Percentiles rank a stretch among this genome's conserved stretches.
Conservation (phyloP, 2,329 filamentous ascomycete species). For the Fusarium sp. region DNA sequence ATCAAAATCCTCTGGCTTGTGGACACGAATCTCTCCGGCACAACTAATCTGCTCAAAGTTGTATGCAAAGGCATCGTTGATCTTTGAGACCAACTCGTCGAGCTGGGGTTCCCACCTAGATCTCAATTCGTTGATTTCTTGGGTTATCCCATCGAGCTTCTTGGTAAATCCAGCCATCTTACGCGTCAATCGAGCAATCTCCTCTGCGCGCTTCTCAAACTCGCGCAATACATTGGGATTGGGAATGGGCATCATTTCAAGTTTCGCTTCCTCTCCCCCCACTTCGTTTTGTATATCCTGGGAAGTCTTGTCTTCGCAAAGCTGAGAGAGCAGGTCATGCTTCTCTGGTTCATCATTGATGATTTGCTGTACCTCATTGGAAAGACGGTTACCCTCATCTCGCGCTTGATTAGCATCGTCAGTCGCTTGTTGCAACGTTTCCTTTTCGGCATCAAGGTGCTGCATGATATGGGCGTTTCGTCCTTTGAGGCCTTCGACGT, state of each 20-base stretch:
- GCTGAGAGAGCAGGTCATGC: constrained; percentile 57
- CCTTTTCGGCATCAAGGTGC: constrained; percentile 62
- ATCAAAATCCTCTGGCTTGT: constrained; percentile 94
- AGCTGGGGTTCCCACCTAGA: constrained; percentile 85
- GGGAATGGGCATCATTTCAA: constrained; percentile 84
- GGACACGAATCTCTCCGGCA: constrained; percentile 87
- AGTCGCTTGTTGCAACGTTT: constrained; percentile 53
- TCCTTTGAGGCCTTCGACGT: constrained; percentile 75
- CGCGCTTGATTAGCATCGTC: constrained; percentile 56
- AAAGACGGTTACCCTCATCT: constrained; percentile 52
- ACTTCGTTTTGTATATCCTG: constrained; percentile 81
- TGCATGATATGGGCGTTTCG: constrained; percentile 73
- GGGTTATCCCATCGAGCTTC: constrained; percentile 67
- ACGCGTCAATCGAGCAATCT: constrained; percentile 75
- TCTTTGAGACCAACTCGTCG: constrained; percentile 80
- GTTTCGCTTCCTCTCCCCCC: constrained; percentile 76
- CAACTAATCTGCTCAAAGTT: constrained; percentile 96
- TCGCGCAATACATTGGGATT: constrained; percentile 82
- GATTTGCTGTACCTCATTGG: constrained; percentile 56
- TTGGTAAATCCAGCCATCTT: constrained; percentile 67
- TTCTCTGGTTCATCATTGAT: constrained; percentile 57
- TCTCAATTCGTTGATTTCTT: constrained; percentile 75
- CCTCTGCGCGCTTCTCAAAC: constrained; percentile 77
- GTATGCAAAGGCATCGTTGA: constrained; percentile 91
- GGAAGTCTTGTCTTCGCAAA: constrained; percentile 64